Conservation (phyloP, 2,329 filamentous ascomycete genomes). For the Aspergillus pseudoglaucus region DNA sequence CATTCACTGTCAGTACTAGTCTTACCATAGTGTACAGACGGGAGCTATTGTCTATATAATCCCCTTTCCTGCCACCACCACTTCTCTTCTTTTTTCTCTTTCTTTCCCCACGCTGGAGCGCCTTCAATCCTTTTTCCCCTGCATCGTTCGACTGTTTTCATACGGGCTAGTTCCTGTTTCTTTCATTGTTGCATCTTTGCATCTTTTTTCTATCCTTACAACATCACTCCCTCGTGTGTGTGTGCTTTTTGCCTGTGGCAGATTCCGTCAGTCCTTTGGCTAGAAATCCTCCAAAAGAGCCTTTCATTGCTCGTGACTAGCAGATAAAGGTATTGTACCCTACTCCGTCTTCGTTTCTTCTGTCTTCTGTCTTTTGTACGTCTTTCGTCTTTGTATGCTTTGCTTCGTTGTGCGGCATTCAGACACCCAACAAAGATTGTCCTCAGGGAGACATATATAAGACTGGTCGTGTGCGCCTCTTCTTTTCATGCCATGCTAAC, state of each 20-base stretch:
- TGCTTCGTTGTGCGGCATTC: not conserved
- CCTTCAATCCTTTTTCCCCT: conserved; percentile 11
- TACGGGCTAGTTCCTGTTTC: conserved; percentile 32
- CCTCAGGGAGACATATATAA: not conserved
- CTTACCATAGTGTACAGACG: not conserved
- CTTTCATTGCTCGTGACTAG: conserved; percentile 2
- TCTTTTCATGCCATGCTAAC: not conserved
- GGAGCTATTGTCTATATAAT: conserved; percentile 12
- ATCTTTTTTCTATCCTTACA: conserved; percentile 3
- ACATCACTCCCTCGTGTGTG: conserved; percentile 2
- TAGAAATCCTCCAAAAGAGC: conserved; percentile 3
- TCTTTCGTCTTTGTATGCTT: not conserved
- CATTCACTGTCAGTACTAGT: not conserved
- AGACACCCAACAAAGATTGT: not conserved
- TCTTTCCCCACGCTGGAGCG: conserved; percentile 16
- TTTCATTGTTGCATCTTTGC: conserved; percentile 20
- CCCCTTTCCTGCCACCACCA: conserved; percentile 7
- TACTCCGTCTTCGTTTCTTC: not conserved
- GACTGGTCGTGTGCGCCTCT: not conserved
- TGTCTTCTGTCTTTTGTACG: not conserved
- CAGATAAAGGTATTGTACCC: conserved; percentile 22
- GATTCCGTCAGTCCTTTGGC: conserved; percentile 20
- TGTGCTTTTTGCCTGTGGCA: conserved; percentile 27
- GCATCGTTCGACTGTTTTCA: conserved; percentile 19
- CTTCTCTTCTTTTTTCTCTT: conserved; percentile 9